Base-by-base conservation (phyloP, 2,329 filamentous ascomycete species). In the Penicillium glabrum region DNA sequence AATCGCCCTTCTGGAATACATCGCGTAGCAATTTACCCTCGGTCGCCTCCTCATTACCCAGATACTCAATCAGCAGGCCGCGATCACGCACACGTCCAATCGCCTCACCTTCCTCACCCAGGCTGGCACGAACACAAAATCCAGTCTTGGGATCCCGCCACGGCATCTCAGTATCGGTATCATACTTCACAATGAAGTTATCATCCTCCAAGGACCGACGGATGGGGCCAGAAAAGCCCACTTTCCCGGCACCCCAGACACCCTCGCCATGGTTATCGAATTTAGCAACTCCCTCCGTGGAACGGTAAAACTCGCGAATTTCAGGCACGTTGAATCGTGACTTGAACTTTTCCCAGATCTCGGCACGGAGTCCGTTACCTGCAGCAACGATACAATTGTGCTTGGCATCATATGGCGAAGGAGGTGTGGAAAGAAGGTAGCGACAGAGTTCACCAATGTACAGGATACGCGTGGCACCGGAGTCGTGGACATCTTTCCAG, bases 401-500 rank as follows among this genome's bases (percentile, higher is more conserved):
- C 21, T 72, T 66, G 13, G 68, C 67, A 58, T 82, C 80, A 26
- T 79, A 79, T 0, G 76, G 75, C 0, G 76, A 75, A 0, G 77
- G 72, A 1, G 78, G 75, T 0, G 75, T 72, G 21, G 75, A 71
- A 10, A 82, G 68, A 1, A 82, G 72, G 56, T 82, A 82, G 7
- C 80, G 72, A 56, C 77, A 80, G 6, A 81, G 65, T 62, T 82
- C 80, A 29, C 80, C 80, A 19, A 82, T 79, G 50, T 76, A 80
- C 3, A 80, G 59, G 21, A 80, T 75, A 1, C 76, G 68, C 1
- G 75, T 80, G 3, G 78, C 76, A 23, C 67, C 57, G 16, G 72
- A 76, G 11, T 77, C 77, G 26, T 74, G 71, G 0, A 78, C 75
- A 21, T 80, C 77, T 58, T 77, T 74, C 72, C 73, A 80, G 67